Base-by-base conservation (phyloP, 768 basidiomycete genomes). In the Dioszegia aurantiaca region DNA sequence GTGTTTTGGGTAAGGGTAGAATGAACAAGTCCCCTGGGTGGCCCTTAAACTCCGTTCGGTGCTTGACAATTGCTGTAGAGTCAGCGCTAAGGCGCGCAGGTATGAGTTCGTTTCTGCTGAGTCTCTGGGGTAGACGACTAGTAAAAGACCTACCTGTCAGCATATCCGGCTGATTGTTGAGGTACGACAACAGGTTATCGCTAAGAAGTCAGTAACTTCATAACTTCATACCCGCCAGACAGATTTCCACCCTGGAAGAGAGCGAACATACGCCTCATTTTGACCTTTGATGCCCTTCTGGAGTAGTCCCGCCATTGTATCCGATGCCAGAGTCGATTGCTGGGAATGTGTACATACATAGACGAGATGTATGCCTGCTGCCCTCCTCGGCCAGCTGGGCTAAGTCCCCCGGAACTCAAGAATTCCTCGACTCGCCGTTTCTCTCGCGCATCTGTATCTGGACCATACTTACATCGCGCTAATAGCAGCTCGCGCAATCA, bases 141-240 rank as follows among this genome's bases (percentile, higher is more conserved):
- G 3, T 19, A 14, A 3, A 26, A 8, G 30, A 41, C 64, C 16
- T 41, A 63, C 64, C 64, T 4, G 64, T 67, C 5, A 67, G 53
- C 43, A 61, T 47, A 44, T 67, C 65, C 8, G 65, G 59, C 40
- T 62, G 59, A 45, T 49, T 53, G 54, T 67, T 67, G 36, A 60
- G 44, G 23, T 60, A 59, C 11, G 30, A 30, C 14, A 49, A 23
- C 17, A 59, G 23, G 30, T 47, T 51, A 42, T 61, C 56, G 33
- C 64, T 65, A 36, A 1, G 3, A 11, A 14, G n/a, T 56, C 33
- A 45, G 42, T 24, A 12, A 27, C 5, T 55, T 31, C 40, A 2
- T n/a, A 17, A 26, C 23, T n/a, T n/a, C 27, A 14, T 21, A 52
- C 9, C 16, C 28, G 14, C 21, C 17, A 23, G 48, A 36, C 4